Conservation (phyloP, 176 grass and related monocot species). For the Lolium multiflorum region DNA sequence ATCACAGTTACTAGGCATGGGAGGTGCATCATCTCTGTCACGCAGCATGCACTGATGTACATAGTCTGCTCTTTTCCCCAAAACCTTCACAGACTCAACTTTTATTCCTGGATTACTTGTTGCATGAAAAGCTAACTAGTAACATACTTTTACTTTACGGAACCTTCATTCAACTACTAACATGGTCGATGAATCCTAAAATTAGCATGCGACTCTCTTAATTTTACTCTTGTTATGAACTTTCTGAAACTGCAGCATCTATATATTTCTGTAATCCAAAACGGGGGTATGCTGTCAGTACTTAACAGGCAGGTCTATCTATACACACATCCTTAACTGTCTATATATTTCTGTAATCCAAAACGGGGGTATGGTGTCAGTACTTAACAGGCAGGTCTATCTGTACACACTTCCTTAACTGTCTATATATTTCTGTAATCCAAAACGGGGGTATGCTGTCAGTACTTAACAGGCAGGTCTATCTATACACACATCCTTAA, state of each 20-base stretch:
- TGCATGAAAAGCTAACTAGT: background rate
- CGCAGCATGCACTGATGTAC: background rate
- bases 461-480: background rate
- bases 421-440: background rate
- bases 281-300: background rate
- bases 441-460: background rate
- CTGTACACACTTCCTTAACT: background rate
- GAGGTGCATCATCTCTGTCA: background rate
- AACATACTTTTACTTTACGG: background rate
- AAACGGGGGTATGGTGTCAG: background rate
- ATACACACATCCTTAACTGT: background rate
- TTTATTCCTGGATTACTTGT: background rate
- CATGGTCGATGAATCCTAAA: background rate
- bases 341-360: background rate
- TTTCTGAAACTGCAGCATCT: background rate
- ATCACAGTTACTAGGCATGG: background rate
- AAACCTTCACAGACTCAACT: background rate
- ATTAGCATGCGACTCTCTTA: background rate
- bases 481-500: background rate
- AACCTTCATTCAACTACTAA: background rate
- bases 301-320: background rate
- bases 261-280: background rate
- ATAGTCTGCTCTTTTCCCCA: conserved; percentile 1
- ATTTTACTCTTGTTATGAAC: background rate
- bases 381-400: background rate